These are phyloP conservation scores for Capronia americana DNA, from an alignment of 2,329 filamentous ascomycete species.

Conservation along the genomic window DNA sequence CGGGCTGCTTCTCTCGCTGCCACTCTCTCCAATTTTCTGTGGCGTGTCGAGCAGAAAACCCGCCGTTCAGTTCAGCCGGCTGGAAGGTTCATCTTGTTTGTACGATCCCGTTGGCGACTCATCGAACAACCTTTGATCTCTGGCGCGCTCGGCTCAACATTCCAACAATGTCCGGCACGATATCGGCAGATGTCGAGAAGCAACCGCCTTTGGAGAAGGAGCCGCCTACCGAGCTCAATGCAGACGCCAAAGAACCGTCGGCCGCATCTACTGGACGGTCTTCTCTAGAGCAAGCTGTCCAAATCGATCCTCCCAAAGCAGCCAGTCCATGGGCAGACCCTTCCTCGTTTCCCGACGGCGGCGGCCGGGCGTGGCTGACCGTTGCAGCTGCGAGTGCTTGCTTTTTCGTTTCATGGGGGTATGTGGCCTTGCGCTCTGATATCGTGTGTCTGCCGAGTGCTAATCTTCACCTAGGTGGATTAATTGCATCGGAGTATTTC, in stretches of 20 bases:
- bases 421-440: conserved; percentile 50
- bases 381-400: conserved; percentile 58
- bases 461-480: conserved; percentile 40
- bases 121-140: background rate
- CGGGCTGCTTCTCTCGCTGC: conserved; percentile 4
- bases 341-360: conserved; percentile 66
- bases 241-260: conserved; percentile 7
- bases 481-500: conserved; percentile 59
- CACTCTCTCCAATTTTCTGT: background rate
- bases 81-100: background rate
- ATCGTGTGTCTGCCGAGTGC: background rate
- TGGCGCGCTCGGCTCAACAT: background rate
- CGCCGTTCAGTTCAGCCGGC: background rate
- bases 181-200: conserved; percentile 26
- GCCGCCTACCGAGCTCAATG: background rate
- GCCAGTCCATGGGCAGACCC: conserved; percentile 45
- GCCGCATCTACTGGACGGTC: conserved; percentile 17
- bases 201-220: conserved; percentile 17
- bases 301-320: conserved; percentile 27
- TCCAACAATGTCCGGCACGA: conserved; percentile 7
- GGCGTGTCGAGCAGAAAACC: background rate
- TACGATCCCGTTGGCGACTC: background rate
- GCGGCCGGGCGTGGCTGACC: conserved; percentile 63
- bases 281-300: conserved; percentile 22
- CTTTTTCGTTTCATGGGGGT: conserved; percentile 59